A percentile compares a stretch with the other conserved stretches of the same genome.
phyloP scores from a whole-genome alignment of 495 filamentous ascomycete genomes.

The Saxophila tyrrhenica region DNA sequence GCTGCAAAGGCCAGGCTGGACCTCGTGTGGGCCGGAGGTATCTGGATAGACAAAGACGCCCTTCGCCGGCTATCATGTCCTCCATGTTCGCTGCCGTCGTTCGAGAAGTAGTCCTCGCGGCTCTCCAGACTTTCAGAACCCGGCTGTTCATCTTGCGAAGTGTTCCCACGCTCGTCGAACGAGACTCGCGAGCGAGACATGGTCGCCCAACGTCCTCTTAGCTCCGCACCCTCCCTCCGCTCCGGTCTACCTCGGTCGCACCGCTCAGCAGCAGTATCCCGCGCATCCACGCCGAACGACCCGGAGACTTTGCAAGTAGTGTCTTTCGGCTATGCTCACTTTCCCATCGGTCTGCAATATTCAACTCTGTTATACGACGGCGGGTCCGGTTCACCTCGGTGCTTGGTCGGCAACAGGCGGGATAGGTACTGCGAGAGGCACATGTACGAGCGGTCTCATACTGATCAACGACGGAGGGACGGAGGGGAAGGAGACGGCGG shows the following conservation, averaged over 20 bases:
- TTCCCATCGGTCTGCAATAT: no score
- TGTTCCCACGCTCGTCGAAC: constrained; percentile 8
- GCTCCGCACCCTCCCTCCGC: not conserved
- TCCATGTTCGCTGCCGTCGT: constrained; percentile 1
- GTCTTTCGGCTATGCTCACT: no score
- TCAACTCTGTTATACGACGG: no score
- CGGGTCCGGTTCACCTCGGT: no score
- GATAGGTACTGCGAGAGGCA: no score
- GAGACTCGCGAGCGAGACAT: constrained; percentile 9
- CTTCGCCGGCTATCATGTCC: not conserved
- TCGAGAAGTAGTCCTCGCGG: constrained; percentile 13
- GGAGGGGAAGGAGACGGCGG: no score
- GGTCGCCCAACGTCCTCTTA: not conserved
- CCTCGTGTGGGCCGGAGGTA: constrained; percentile 11
- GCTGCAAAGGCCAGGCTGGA: constrained; percentile 45
- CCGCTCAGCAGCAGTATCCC: not conserved
- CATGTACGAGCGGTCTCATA: no score
- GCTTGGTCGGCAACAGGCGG: no score
- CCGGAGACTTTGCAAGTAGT: not conserved
- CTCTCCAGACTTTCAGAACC: not conserved
- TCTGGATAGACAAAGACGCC: constrained; percentile 12
- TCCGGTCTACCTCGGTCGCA: not conserved
- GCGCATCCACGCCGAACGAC: not conserved
- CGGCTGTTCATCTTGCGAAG: not conserved
- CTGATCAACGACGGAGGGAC: no score